Evolutionary conservation across 1,139 yeast genomes (phyloP).

Genomic region (Martiniozyma asiatica): DNA sequence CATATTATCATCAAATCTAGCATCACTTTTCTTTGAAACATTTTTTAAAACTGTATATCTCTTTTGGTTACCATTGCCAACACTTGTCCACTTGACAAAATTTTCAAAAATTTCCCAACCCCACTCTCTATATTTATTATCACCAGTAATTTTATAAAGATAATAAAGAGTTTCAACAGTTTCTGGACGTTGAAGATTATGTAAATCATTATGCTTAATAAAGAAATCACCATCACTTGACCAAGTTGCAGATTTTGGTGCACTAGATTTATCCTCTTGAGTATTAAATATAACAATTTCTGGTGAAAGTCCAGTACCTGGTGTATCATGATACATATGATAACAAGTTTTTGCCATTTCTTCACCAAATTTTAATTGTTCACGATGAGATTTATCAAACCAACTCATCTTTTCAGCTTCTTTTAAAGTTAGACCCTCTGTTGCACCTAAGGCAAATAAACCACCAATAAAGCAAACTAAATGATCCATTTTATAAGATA

Average conservation of each 20-base stretch:
- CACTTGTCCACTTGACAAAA: constrained; percentile 49
- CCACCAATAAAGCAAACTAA: constrained; percentile 91
- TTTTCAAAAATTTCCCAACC: constrained; percentile 78
- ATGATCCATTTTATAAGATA: constrained; percentile 85
- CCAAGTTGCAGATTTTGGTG: constrained; percentile 11
- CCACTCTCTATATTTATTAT: constrained; percentile 75
- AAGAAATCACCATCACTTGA: constrained; percentile 27
- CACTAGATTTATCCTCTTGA: constrained; percentile 5
- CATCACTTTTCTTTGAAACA: constrained; percentile 41
- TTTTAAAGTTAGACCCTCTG: constrained; percentile 49
- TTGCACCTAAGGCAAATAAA: constrained; percentile 80
- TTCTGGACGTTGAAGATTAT: constrained; percentile 87
- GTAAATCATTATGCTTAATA: constrained; percentile 63
- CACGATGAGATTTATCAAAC: constrained; percentile 37
- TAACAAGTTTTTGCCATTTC: constrained; percentile 76
- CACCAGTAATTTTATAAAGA: constrained; percentile 70
- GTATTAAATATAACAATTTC: constrained; percentile 77
- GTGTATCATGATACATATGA: constrained; percentile 61
- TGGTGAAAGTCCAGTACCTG: constrained; percentile 71
- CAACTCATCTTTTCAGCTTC: constrained; percentile 32
- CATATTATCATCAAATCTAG: constrained; percentile 54
- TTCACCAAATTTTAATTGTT: constrained; percentile 58
- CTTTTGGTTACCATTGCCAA: constrained; percentile 35
- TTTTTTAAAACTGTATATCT: constrained; percentile 61
- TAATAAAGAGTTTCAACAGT: constrained; percentile 84